Evolutionary conservation across 208 protist species (phyloP).

Genomic region (Crithidia mellificae): DNA sequence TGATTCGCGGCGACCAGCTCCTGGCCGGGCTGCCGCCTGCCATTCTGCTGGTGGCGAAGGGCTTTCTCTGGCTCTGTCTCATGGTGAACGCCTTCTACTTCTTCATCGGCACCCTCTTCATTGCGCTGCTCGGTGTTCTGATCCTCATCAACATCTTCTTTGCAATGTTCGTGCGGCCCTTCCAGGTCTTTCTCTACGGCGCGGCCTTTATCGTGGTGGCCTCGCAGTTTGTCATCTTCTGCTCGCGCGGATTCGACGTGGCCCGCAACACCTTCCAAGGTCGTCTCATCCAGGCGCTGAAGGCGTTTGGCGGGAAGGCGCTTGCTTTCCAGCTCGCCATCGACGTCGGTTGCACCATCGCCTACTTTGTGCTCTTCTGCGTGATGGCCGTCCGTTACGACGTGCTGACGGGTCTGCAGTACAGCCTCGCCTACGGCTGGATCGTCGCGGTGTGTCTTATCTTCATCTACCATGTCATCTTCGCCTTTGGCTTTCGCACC

Average conservation of each 20-base stretch:
- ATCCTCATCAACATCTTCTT: constrained; percentile 62
- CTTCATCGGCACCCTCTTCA: constrained; percentile 55
- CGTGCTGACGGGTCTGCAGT: constrained; percentile 58
- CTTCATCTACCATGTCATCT: constrained; percentile 59
- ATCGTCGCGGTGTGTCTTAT: constrained; percentile 62
- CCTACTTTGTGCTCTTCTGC: constrained; percentile 68
- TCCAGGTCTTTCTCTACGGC: constrained; percentile 64
- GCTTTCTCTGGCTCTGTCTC: constrained; percentile 57
- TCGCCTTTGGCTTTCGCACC: constrained; percentile 51
- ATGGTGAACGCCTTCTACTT: constrained; percentile 69
- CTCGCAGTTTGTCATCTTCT: constrained; percentile 53
- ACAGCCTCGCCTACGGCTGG: constrained; percentile 71
- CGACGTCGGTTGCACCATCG: constrained; percentile 32
- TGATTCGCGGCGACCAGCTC: constrained; percentile 36
- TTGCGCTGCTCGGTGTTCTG: constrained; percentile 42
- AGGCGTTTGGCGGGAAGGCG: constrained; percentile 40
- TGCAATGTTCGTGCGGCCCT: constrained; percentile 57
- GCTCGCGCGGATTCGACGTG: constrained; percentile 70
- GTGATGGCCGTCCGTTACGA: constrained; percentile 47
- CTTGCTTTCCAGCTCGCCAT: constrained; percentile 48
- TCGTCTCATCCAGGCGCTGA: constrained; percentile 51
- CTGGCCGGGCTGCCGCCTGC: constrained; percentile 37
- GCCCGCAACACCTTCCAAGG: constrained; percentile 57
- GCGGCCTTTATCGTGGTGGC: constrained; percentile 46
- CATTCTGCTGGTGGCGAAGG: constrained; percentile 41